Conservation (phyloP, 164 flowering plant species). For the Vitis rotundifolia region DNA sequence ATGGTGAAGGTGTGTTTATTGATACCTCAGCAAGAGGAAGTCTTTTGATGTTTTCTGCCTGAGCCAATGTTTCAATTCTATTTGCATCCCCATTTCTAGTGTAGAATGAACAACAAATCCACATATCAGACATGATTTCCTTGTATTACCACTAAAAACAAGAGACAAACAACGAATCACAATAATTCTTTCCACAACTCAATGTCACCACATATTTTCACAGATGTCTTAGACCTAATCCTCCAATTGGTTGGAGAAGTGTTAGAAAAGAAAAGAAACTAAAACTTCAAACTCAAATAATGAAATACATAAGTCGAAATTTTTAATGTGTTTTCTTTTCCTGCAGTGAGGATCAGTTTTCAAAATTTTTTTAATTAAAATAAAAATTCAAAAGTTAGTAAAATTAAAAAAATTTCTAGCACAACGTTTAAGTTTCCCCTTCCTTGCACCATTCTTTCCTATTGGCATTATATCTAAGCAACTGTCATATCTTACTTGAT, state of each 20-base stretch:
- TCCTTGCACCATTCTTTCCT: too few species aligned
- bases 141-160: not conserved
- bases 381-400: not conserved
- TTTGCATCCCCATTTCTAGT: conserved; percentile 20
- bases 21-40: conserved; percentile 47
- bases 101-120: not conserved
- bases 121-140: not conserved
- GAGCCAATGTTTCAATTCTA: conserved; percentile 8
- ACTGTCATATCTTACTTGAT: too few species aligned
- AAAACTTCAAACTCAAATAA: not conserved
- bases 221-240: not conserved
- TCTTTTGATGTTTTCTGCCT: conserved; percentile 21
- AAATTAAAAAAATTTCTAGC: not conserved
- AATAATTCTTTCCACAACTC: too few species aligned
- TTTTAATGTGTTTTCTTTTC: too few species aligned
- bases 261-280: too few species aligned
- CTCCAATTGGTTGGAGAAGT: not conserved
- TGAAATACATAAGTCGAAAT: too few species aligned
- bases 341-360: too few species aligned
- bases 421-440: too few species aligned
- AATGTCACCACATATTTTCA: not conserved
- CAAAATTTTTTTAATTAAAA: not conserved
- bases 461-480: too few species aligned
- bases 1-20: conserved; percentile 28
- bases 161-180: too few species aligned